Evolutionary conservation across 169 alveolate genomes (phyloP), one percentile per base, ranked within the genome.

Genomic region (Pseudocohnilembus persalinus): DNA sequence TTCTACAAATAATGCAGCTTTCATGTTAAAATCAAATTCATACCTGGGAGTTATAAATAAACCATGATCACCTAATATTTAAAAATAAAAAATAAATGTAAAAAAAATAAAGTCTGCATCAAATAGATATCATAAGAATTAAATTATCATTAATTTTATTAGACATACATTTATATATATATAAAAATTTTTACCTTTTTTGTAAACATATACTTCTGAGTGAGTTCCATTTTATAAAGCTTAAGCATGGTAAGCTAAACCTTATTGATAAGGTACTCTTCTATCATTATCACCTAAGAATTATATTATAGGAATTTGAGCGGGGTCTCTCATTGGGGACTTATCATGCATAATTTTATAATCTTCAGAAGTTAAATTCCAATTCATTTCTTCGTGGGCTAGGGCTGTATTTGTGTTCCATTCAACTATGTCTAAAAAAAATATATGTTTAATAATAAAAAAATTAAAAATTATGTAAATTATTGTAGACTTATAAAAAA

Each of bases 181-280:
- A n/a, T n/a, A 79, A 84, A 90, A 20, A 85, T 80, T 63, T 85
- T 89, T 26, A 85, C 93, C 28, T 82, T 85, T 68, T 75, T 84
- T 30, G 30, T 83, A 83, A 0, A 83, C 83, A 76, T 83, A 83
- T 0, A 83, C 75, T 76, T 83, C 63, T 25, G 75, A 16, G 29
- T 83, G 77, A 28, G 78, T 65, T 25, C 88, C 88, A 63, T 73
- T 63, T 16, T n/a, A 33, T 24, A 75, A 25, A 29, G 88, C 68
- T 76, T 83, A 30, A 16, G 88, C 83, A 74, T 77, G 49, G 16
- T 74, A 30, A 15, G 83, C 75, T 26, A 83, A 33, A 11, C 83
- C 34, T n/a, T 83, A 63, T 76, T 83, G 28, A 83, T 76, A 83
- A 76, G 88, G 88, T 24, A 73, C 73, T 83, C 88, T 74, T 74